A percentile compares a stretch with the other conserved stretches of the same genome.
Evolutionary conservation across 129 eudicot species (phyloP).

Genomic region (Artemisia tridentata): DNA sequence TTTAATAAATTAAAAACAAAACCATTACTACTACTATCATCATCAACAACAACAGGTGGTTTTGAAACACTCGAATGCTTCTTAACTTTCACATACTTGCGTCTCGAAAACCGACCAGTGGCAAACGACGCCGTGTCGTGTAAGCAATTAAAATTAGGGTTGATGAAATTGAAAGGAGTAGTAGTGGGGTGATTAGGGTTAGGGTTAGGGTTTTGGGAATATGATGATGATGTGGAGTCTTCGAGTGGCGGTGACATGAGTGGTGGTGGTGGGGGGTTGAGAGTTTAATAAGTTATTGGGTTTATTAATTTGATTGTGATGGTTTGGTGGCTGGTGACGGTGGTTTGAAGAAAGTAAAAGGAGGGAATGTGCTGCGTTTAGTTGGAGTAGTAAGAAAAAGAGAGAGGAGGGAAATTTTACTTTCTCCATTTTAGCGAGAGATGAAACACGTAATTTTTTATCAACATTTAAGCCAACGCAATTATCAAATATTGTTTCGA

Average conservation of each 20-base stretch:
- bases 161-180: constrained; percentile 17
- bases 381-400: no score
- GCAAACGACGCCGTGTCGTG: constrained; percentile 24
- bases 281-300: constrained; percentile 17
- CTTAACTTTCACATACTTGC: constrained; percentile 55
- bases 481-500: no score
- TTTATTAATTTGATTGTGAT: background rate
- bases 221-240: constrained; percentile 29
- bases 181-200: constrained; percentile 12
- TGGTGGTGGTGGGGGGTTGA: constrained; percentile 12
- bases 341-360: constrained; percentile 31
- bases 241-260: constrained; percentile 47
- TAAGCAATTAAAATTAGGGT: constrained; percentile 35
- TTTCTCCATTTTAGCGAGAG: no score
- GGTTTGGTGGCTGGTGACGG: background rate
- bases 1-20: constrained; percentile 20
- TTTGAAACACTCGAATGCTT: constrained; percentile 32
- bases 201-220: constrained; percentile 45
- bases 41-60: constrained; percentile 4
- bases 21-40: constrained; percentile 8
- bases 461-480: no score
- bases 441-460: no score
- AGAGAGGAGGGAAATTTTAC: no score
- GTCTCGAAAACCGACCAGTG: constrained; percentile 28
- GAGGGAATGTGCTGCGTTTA: constrained; percentile 43